Conservation (phyloP, 345 rosid species). For the Litchi chinensis region DNA sequence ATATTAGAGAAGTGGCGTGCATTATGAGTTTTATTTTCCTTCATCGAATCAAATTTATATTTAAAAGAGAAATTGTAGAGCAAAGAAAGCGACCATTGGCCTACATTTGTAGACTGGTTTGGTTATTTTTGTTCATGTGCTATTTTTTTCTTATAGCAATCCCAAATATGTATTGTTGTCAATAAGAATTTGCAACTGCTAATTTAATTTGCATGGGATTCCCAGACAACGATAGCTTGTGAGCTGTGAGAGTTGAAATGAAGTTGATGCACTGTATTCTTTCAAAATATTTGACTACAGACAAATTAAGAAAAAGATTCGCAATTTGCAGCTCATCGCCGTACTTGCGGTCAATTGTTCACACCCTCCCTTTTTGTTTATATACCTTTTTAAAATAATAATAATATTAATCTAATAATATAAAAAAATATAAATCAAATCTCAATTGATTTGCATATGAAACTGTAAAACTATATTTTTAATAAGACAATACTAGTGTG, state of each 20-base stretch:
- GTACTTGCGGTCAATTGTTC: background rate
- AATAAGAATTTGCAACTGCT: background rate
- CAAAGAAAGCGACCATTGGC: background rate
- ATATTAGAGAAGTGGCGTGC: too few species aligned
- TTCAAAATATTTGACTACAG: background rate
- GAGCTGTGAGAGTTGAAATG: background rate
- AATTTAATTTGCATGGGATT: background rate
- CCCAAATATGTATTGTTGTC: background rate
- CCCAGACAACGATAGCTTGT: background rate
- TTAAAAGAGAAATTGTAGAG: too few species aligned
- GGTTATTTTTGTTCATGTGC: background rate
- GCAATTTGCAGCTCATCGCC: background rate
- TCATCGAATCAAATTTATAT: too few species aligned
- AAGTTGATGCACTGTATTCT: slow-evolving; percentile 3
- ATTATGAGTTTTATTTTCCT: too few species aligned
- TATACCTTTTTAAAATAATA: too few species aligned
- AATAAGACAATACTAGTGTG: too few species aligned
- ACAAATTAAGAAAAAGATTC: background rate
- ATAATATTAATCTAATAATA: too few species aligned
- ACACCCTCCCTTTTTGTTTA: background rate
- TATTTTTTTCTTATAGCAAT: too few species aligned
- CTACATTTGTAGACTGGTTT: background rate
- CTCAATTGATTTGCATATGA: too few species aligned
- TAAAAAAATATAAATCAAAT: too few species aligned
- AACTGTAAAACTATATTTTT: too few species aligned